Conservation (phyloP, 768 basidiomycete genomes). For the Thelephora ganbajun region DNA sequence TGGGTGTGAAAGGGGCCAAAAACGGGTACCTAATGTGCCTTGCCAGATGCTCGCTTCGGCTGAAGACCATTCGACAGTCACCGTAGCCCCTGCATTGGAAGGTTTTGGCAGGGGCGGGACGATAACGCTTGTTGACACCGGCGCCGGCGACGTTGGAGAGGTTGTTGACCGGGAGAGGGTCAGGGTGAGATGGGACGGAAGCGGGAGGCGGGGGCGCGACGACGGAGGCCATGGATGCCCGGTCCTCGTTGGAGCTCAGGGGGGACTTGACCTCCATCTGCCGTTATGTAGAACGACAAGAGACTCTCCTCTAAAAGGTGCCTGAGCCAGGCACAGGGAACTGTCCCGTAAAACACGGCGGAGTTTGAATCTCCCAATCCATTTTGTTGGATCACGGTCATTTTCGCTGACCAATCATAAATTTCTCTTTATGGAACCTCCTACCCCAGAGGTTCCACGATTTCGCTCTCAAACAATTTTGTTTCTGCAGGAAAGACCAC, state of each 20-base stretch:
- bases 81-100: constrained; percentile 93
- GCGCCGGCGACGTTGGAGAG: background rate
- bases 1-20: constrained; percentile 9
- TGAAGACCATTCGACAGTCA: constrained; percentile 95
- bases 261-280: background rate
- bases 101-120: constrained; percentile 81
- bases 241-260: background rate
- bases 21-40: constrained; percentile 75
- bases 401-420: background rate
- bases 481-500: too few relatives aligned
- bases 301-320: background rate
- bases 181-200: constrained; percentile 1
- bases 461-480: too few relatives aligned
- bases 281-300: background rate
- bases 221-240: constrained; percentile 13
- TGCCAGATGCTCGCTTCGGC: constrained; percentile 88
- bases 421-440: too few relatives aligned
- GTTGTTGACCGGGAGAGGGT: constrained; percentile 7
- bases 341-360: background rate
- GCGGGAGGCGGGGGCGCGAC: constrained; percentile 10
- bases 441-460: too few relatives aligned
- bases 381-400: background rate
- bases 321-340: background rate
- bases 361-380: background rate
- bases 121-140: constrained; percentile 47